Evolutionary conservation across 106 monocot genomes (phyloP).

Genomic region (Dioscorea zingiberensis): DNA sequence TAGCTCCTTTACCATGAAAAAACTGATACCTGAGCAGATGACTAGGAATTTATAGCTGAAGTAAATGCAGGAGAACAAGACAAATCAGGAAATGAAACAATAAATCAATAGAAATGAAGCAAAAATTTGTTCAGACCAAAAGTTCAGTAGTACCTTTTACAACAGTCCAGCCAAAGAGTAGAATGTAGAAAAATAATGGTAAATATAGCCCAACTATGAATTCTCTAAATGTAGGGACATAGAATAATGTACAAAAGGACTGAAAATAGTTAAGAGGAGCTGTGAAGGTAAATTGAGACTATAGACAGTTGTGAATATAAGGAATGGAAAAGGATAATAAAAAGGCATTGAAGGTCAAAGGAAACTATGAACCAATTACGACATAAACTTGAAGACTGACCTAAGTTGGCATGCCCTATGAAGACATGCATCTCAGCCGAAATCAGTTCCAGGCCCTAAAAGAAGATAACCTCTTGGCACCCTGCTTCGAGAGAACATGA

Average conservation of each 20-base stretch:
- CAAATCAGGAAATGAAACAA: too few species aligned
- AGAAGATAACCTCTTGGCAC: constrained; percentile 41
- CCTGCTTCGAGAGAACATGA: constrained; percentile 66
- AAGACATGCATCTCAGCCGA: constrained; percentile 55
- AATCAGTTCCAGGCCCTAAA: constrained; percentile 44
- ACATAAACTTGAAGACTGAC: constrained; percentile 62
- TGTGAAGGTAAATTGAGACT: neutral
- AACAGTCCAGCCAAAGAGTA: too few species aligned
- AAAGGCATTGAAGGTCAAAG: constrained; percentile 11
- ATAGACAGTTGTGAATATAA: constrained; percentile 1
- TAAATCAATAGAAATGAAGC: too few species aligned
- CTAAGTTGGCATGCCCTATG: constrained; percentile 49
- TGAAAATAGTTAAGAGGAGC: constrained; percentile 1
- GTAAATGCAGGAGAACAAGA: too few species aligned
- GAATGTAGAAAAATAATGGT: too few species aligned
- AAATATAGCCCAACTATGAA: too few species aligned
- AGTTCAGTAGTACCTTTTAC: too few species aligned
- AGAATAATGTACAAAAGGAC: neutral
- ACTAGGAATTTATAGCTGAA: too few species aligned
- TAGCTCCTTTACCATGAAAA: too few species aligned
- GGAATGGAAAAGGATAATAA: constrained; percentile 5
- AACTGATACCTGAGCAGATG: too few species aligned
- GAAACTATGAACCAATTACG: constrained; percentile 14
- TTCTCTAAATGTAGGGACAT: neutral
- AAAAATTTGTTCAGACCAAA: too few species aligned